Percentiles rank a stretch among this genome's conserved stretches.
These are phyloP conservation scores for Deinandra increscens DNA, from an alignment of 129 eudicot species.

Conservation along the genomic window DNA sequence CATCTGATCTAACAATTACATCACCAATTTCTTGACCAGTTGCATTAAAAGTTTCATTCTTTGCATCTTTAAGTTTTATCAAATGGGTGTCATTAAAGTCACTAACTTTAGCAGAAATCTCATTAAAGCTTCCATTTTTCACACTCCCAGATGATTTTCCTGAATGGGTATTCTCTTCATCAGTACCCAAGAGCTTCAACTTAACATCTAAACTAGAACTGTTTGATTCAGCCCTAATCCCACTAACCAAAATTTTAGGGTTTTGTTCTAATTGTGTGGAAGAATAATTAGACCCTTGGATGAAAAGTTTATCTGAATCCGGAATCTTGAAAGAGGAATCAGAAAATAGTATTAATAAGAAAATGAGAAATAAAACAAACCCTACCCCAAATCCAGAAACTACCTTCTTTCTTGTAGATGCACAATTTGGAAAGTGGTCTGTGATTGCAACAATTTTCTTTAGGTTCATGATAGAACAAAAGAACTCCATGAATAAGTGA, in stretches of 20 bases:
- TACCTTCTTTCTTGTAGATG: slow-evolving; percentile 56
- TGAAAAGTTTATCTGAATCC: slow-evolving; percentile 37
- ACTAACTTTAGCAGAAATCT: slow-evolving; percentile 17
- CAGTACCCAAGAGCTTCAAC: neutral
- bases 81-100: slow-evolving; percentile 42
- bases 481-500: slow-evolving; percentile 18
- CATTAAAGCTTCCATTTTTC: slow-evolving; percentile 31
- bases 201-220: slow-evolving; percentile 1
- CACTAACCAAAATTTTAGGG: slow-evolving; percentile 7
- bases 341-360: slow-evolving; percentile 39
- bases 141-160: neutral
- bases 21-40: slow-evolving; percentile 23
- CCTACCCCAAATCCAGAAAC: slow-evolving; percentile 68
- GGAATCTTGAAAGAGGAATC: slow-evolving; percentile 46
- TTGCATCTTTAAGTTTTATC: slow-evolving; percentile 38
- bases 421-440: slow-evolving; percentile 45
- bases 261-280: slow-evolving; percentile 39
- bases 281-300: slow-evolving; percentile 40
- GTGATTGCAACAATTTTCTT: slow-evolving; percentile 44
- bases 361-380: slow-evolving; percentile 37
- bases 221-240: slow-evolving; percentile 21
- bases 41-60: slow-evolving; percentile 36
- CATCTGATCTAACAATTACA: slow-evolving; percentile 19
- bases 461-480: slow-evolving; percentile 38
- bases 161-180: slow-evolving; percentile 15